A percentile compares a stretch with the other conserved stretches of the same genome.
Evolutionary conservation across 352 stramenopile species (phyloP).

Genomic region (Hyaloperonospora brassicae): DNA sequence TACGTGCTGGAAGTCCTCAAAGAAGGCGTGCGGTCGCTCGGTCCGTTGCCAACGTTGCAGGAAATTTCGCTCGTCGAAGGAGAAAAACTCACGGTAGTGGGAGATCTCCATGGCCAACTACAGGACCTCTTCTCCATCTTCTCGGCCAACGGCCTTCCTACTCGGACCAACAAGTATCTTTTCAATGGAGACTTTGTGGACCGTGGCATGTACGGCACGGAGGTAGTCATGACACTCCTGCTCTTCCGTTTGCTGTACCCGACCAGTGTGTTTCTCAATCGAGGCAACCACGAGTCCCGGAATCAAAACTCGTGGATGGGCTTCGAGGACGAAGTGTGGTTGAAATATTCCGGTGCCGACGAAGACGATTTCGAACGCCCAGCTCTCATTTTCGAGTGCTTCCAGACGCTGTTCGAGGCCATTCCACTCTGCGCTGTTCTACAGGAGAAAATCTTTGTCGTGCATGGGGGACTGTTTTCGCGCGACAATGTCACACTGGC

Average conservation of each 20-base stretch:
- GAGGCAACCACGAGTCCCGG: slow-evolving; percentile 93
- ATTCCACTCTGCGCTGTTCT: slow-evolving; percentile 88
- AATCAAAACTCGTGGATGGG: slow-evolving; percentile 92
- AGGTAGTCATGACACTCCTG: slow-evolving; percentile 76
- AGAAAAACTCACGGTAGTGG: slow-evolving; percentile 89
- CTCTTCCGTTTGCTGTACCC: slow-evolving; percentile 79
- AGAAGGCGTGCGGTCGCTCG: slow-evolving; percentile 50
- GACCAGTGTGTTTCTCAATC: slow-evolving; percentile 85
- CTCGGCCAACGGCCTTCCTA: slow-evolving; percentile 87
- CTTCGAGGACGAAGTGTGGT: slow-evolving; percentile 87
- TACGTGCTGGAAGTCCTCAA: slow-evolving; percentile 85
- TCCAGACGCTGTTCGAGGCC: slow-evolving; percentile 78
- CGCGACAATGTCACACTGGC: slow-evolving; percentile 87
- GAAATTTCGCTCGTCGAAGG: slow-evolving; percentile 77
- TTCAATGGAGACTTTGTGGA: slow-evolving; percentile 98
- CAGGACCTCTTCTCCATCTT: slow-evolving; percentile 94
- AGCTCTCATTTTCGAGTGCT: slow-evolving; percentile 48
- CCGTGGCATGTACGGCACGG: slow-evolving; percentile 81
- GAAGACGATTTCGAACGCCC: slow-evolving; percentile 48
- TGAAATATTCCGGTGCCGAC: slow-evolving; percentile 64
- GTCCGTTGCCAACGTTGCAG: slow-evolving; percentile 71
- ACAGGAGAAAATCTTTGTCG: slow-evolving; percentile 89
- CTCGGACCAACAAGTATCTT: slow-evolving; percentile 88
- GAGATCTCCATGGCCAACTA: slow-evolving; percentile 91
- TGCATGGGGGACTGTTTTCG: slow-evolving; percentile 90